A percentile compares a stretch with the other conserved stretches of the same genome.
Conservation (phyloP, 2,329 filamentous ascomycete species). For the Pseudopyricularia cyperi region DNA sequence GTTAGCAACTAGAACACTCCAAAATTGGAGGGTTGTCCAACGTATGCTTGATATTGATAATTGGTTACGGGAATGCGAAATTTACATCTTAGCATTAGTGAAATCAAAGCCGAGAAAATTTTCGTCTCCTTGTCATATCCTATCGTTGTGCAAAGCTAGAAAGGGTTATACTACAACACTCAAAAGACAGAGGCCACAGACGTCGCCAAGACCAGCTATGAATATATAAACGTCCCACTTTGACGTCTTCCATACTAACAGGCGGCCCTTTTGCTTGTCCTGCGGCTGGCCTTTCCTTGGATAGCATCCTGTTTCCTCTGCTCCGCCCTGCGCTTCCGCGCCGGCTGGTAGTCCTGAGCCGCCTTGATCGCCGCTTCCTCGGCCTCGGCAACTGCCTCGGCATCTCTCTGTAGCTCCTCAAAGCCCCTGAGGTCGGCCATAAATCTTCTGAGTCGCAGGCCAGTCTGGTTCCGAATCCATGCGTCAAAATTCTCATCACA, state of each 20-base stretch:
- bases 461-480: constrained; percentile 36
- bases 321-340: constrained; percentile 4
- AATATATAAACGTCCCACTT: not conserved
- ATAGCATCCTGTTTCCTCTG: constrained; percentile 1
- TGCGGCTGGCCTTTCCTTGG: not conserved
- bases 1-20: too few species aligned
- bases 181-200: not conserved
- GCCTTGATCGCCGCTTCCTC: constrained; percentile 1
- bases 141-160: not conserved
- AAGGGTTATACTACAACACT: not conserved
- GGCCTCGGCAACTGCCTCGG: not conserved
- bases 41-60: too few species aligned
- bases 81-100: too few species aligned
- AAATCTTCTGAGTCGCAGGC: constrained; percentile 38
- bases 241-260: not conserved
- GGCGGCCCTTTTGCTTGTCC: not conserved
- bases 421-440: constrained; percentile 39
- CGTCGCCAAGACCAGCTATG: not conserved
- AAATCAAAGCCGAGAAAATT: too few species aligned
- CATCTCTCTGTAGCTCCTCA: constrained; percentile 26
- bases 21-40: too few species aligned
- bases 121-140: too few species aligned
- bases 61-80: too few species aligned
- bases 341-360: constrained; percentile 3
- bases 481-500: constrained; percentile 40